Evolutionary conservation across 2,329 filamentous ascomycete species (phyloP).

Genomic region (Hymenoscyphus infarciens): DNA sequence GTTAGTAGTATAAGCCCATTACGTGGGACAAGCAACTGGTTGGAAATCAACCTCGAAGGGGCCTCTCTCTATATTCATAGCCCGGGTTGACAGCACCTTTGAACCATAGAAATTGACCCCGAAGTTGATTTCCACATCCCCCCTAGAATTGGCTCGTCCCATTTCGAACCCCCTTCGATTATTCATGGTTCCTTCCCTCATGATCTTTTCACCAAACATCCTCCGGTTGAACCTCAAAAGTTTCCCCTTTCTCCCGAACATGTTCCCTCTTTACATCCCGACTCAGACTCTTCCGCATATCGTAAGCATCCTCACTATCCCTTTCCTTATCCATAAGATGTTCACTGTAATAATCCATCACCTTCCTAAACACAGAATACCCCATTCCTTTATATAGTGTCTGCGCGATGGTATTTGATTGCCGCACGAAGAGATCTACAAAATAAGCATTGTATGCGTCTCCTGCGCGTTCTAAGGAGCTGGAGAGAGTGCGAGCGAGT

Average conservation of each 20-base stretch:
- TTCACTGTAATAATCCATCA: conserved; percentile 91
- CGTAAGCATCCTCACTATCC: conserved; percentile 88
- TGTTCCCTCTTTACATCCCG: conserved; percentile 74
- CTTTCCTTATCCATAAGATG: conserved; percentile 67
- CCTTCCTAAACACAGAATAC: conserved; percentile 84
- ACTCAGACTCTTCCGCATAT: conserved; percentile 91
- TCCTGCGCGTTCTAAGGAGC: conserved; percentile 76
- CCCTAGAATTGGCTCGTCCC: neutral
- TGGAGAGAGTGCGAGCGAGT: conserved; percentile 78
- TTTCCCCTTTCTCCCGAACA: conserved; percentile 76
- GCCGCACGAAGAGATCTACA: conserved; percentile 88
- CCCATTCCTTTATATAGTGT: conserved; percentile 87
- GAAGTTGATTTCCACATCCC: neutral
- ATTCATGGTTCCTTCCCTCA: neutral
- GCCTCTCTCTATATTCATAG: neutral
- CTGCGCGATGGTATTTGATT: conserved; percentile 84
- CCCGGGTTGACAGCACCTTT: neutral
- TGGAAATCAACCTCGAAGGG: neutral
- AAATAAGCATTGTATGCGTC: conserved; percentile 88
- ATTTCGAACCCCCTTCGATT: neutral
- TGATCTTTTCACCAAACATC: conserved; percentile 68
- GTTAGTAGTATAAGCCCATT: neutral
- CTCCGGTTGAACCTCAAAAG: conserved; percentile 71
- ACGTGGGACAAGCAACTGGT: neutral
- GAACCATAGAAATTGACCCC: neutral